phyloP scores from a whole-genome alignment of 257 asterid species.

The Solanum commersonii region DNA sequence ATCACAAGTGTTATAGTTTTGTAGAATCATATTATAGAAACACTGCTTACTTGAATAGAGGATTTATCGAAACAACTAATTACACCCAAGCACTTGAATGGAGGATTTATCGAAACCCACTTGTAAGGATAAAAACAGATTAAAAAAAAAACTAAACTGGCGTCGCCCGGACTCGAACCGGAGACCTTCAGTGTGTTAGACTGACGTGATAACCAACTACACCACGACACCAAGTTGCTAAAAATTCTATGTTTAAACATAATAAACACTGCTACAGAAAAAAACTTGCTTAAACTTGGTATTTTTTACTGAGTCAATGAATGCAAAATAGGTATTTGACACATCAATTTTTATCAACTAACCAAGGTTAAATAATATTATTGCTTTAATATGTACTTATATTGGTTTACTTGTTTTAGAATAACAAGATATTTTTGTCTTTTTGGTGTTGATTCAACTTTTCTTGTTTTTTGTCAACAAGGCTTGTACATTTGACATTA shows the following conservation, averaged over 20 bases:
- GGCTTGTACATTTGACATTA: too few species aligned
- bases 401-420: too few species aligned
- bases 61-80: too few species aligned
- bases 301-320: neutral
- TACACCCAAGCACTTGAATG: too few species aligned
- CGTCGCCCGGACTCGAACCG: conserved; percentile 78
- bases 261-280: neutral
- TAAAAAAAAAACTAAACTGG: neutral
- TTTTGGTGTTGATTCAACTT: neutral
- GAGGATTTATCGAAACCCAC: neutral
- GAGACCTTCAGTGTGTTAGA: conserved; percentile 92
- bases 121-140: neutral
- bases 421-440: neutral
- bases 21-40: too few species aligned
- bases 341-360: neutral
- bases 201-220: conserved; percentile 94
- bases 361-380: too few species aligned
- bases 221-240: conserved; percentile 27
- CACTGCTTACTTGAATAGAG: neutral
- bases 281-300: neutral
- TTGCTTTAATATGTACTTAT: neutral
- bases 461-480: neutral
- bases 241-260: accelerated
- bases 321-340: neutral
- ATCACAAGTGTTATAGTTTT: too few species aligned